Evolutionary conservation across 1,284 basidiomycete genomes (phyloP).

Genomic region (Sanghuangporus weigelae): DNA sequence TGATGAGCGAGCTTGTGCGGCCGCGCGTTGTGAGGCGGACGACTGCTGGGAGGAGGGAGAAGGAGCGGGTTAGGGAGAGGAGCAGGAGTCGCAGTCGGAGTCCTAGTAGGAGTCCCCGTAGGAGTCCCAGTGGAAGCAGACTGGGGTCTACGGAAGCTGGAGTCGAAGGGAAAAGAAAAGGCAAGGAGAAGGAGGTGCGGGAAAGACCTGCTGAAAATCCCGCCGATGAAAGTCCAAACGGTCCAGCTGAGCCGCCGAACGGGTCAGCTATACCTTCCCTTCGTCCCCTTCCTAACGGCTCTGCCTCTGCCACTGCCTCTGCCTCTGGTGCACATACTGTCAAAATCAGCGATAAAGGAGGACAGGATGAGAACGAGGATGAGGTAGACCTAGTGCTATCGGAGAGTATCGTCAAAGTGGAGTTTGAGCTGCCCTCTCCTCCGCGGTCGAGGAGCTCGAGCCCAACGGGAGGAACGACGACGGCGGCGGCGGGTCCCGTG

Average conservation of each 20-base stretch:
- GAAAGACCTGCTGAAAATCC: background rate
- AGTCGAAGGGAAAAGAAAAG: background rate
- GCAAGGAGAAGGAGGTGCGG: background rate
- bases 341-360: background rate
- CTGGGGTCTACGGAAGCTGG: background rate
- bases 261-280: background rate
- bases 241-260: background rate
- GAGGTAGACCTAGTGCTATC: background rate
- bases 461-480: background rate
- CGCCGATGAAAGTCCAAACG: background rate
- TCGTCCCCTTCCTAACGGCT: background rate
- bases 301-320: no score
- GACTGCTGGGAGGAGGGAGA: constrained; percentile 43
- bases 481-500: background rate
- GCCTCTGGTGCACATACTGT: no score
- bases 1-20: constrained; percentile 20
- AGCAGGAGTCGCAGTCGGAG: background rate
- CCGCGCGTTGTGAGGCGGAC: constrained; percentile 50
- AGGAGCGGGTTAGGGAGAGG: background rate
- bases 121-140: background rate
- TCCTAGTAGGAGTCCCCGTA: background rate
- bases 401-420: background rate
- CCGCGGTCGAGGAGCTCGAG: background rate
- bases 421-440: background rate
- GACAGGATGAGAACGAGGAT: background rate